Evolutionary conservation across 2,329 filamentous ascomycete species (phyloP).

Genomic region (Dichotomopilus funicola): DNA sequence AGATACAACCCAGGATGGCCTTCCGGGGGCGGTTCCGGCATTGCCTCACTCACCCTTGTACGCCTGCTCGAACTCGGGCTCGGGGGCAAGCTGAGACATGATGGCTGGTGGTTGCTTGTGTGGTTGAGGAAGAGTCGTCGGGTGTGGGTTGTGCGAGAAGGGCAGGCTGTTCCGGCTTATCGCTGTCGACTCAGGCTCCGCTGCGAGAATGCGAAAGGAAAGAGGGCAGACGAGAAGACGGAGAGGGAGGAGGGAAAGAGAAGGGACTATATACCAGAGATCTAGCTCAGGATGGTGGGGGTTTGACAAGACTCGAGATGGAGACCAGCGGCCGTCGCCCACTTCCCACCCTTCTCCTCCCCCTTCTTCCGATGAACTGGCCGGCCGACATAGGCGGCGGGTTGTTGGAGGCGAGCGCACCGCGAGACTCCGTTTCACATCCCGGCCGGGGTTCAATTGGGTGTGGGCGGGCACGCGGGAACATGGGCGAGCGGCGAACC

Average conservation of each 20-base stretch:
- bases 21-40: neutral
- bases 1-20: neutral
- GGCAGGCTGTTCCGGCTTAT: conserved; percentile 2
- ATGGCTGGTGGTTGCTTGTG: conserved; percentile 22
- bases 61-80: conserved; percentile 98
- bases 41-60: conserved; percentile 76
- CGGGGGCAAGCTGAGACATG: conserved; percentile 78
- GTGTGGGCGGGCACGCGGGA: neutral
- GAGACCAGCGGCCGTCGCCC: conserved; percentile 5
- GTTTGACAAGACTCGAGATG: neutral
- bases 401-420: conserved; percentile 3
- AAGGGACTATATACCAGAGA: conserved; percentile 14
- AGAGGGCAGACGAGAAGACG: conserved; percentile 2
- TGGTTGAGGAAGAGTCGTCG: neutral
- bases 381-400: conserved; percentile 10
- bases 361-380: conserved; percentile 8
- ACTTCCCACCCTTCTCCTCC: neutral
- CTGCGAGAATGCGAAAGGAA: conserved; percentile 5
- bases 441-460: conserved; percentile 6
- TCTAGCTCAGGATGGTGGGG: conserved; percentile 6
- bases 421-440: conserved; percentile 12
- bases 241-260: conserved; percentile 3
- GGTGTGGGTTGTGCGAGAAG: neutral
- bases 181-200: conserved; percentile 7
- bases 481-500: conserved; percentile 12